These are phyloP conservation scores for Fusarium solani-melongenae DNA, from an alignment of 2,329 filamentous ascomycete species.

Conservation along the genomic window DNA sequence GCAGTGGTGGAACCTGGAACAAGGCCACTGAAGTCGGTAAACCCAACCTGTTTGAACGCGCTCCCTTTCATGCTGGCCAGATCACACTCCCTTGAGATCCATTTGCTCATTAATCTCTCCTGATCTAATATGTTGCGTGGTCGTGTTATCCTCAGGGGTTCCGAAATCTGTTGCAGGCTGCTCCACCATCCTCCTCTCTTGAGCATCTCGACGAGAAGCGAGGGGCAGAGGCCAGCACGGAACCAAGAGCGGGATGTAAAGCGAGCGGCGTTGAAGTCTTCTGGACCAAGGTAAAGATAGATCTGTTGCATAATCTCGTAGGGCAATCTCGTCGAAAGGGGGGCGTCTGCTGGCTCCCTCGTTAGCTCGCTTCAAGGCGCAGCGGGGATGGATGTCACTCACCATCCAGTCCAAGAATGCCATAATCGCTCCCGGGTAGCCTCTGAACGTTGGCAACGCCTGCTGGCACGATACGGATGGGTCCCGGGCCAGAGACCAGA, in stretches of 20 bases:
- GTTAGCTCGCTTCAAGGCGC: neutral
- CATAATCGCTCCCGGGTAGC: constrained; percentile 14
- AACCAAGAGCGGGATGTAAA: constrained; percentile 71
- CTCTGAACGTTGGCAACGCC: constrained; percentile 20
- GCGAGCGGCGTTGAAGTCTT: constrained; percentile 68
- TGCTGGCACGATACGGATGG: constrained; percentile 22
- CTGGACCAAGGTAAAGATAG: constrained; percentile 47
- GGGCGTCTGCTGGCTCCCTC: constrained; percentile 7
- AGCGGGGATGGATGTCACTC: neutral
- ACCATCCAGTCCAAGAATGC: constrained; percentile 12
- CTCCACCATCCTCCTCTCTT: constrained; percentile 66
- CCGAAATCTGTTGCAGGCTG: constrained; percentile 45
- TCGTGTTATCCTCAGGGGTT: constrained; percentile 29
- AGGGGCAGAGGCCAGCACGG: constrained; percentile 63
- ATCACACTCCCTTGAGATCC: constrained; percentile 54
- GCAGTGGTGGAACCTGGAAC: constrained; percentile 30
- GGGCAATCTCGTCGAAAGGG: constrained; percentile 45
- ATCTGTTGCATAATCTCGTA: constrained; percentile 53
- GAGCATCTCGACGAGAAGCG: constrained; percentile 64
- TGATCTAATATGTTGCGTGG: constrained; percentile 28
- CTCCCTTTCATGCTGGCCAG: constrained; percentile 28
- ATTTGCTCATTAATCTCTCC: constrained; percentile 53
- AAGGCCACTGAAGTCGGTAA: constrained; percentile 52
- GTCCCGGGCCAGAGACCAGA: constrained; percentile 20
- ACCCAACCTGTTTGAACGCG: constrained; percentile 48